Conservation (phyloP, 495 filamentous ascomycete genomes). For the Thozetella sp. region DNA sequence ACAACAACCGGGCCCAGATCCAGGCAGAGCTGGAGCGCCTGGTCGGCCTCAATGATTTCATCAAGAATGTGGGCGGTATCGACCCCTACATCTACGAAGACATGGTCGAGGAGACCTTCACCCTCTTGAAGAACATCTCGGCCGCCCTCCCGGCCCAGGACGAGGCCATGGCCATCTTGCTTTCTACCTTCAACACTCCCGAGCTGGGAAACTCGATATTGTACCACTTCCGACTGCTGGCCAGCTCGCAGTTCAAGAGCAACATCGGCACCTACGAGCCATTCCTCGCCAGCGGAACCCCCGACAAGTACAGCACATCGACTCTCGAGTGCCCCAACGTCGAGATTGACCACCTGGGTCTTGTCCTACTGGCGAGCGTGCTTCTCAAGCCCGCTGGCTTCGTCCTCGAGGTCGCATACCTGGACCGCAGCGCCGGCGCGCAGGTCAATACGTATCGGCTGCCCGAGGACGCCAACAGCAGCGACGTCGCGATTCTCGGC, state of each 20-base stretch:
- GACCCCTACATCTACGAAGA: slow-evolving; percentile 73
- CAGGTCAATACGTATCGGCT: slow-evolving; percentile 79
- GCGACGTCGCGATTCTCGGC: slow-evolving; percentile 43
- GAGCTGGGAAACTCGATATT: slow-evolving; percentile 72
- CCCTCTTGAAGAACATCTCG: slow-evolving; percentile 61
- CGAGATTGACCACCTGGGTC: slow-evolving; percentile 88
- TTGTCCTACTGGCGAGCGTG: slow-evolving; percentile 75
- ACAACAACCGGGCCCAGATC: slow-evolving; percentile 63
- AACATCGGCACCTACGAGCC: slow-evolving; percentile 67
- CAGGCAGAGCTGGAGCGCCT: slow-evolving; percentile 72
- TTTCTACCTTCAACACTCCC: slow-evolving; percentile 75
- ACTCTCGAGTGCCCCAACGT: slow-evolving; percentile 72
- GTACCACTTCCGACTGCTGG: slow-evolving; percentile 70
- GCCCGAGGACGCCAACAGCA: slow-evolving; percentile 54
- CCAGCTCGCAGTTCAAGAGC: slow-evolving; percentile 83
- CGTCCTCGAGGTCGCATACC: slow-evolving; percentile 83
- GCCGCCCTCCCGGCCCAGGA: slow-evolving; percentile 53
- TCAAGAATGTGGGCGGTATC: slow-evolving; percentile 69
- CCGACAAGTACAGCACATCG: slow-evolving; percentile 71
- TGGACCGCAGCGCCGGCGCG: slow-evolving; percentile 83
- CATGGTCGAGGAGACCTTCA: slow-evolving; percentile 75
- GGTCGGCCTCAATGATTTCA: slow-evolving; percentile 66
- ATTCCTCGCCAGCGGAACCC: slow-evolving; percentile 61
- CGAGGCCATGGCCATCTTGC: slow-evolving; percentile 61
- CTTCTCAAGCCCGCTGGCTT: slow-evolving; percentile 80